A percentile compares a stretch with the other conserved stretches of the same genome.
Conservation (phyloP, 1,284 basidiomycete species). For the Cystobasidiaceae sp. region DNA sequence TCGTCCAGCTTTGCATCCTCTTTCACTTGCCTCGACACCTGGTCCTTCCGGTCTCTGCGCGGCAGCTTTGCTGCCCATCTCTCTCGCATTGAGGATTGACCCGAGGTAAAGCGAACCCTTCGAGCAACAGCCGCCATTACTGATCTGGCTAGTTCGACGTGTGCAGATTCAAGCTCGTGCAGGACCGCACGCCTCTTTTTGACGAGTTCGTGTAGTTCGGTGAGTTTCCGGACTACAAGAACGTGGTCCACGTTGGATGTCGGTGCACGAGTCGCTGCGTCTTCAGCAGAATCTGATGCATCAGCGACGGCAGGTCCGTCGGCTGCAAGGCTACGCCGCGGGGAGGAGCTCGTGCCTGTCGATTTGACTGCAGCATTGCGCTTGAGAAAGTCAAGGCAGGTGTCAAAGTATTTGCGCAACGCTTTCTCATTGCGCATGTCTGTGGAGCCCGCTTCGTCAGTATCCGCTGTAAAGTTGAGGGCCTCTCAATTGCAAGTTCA, state of each 20-base stretch:
- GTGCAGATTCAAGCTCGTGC: conserved; percentile 71
- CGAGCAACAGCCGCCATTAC: conserved; percentile 58
- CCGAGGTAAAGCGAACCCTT: conserved; percentile 1
- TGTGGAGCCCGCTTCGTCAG: not conserved
- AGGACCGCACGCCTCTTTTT: conserved; percentile 68
- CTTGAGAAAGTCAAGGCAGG: conserved; percentile 20
- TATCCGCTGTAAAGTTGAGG: not conserved
- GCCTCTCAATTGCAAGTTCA: conserved; percentile 59
- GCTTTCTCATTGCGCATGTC: conserved; percentile 14
- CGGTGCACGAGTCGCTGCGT: conserved; percentile 58
- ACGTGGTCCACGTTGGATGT: conserved; percentile 4
- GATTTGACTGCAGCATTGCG: conserved; percentile 13
- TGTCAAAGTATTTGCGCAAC: conserved; percentile 33
- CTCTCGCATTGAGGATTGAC: not conserved
- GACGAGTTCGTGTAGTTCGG: conserved; percentile 69
- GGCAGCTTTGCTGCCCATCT: not conserved
- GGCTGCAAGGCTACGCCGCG: too few species aligned
- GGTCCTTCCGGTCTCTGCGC: not conserved
- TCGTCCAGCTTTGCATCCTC: conserved; percentile 48
- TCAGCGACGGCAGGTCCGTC: conserved; percentile 31
- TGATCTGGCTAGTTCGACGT: conserved; percentile 70
- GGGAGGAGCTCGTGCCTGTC: too few species aligned
- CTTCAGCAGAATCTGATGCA: too few species aligned
- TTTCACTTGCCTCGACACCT: conserved; percentile 37
- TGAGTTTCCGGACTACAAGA: conserved; percentile 73